Evolutionary conservation across 345 rosid species (phyloP).

Genomic region (Draba incana): DNA sequence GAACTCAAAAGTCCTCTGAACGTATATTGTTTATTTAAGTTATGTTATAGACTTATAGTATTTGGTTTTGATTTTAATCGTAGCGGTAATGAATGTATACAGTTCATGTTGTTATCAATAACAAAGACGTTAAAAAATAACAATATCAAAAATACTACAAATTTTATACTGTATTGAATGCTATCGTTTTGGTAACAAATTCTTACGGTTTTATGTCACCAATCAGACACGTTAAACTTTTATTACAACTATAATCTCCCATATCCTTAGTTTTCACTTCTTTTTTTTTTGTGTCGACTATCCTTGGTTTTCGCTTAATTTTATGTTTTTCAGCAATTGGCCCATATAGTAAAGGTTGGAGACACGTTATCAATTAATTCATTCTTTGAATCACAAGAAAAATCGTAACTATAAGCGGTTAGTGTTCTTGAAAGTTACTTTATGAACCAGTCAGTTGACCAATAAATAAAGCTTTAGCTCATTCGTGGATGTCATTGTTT

Average conservation of each 20-base stretch:
- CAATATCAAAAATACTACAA: too few species aligned
- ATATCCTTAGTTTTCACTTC: background rate
- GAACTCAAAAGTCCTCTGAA: background rate
- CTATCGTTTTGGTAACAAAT: too few species aligned
- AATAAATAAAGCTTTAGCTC: background rate
- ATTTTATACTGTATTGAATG: too few species aligned
- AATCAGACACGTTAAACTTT: too few species aligned
- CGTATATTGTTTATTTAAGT: background rate
- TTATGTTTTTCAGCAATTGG: background rate
- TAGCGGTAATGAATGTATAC: too few species aligned
- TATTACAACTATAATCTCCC: background rate
- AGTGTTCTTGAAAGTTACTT: constrained; percentile 24
- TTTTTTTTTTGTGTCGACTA: too few species aligned
- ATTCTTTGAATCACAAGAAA: constrained; percentile 1
- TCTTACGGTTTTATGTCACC: too few species aligned
- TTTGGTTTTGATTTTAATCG: too few species aligned
- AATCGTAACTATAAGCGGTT: constrained; percentile 18
- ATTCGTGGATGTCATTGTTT: constrained; percentile 23
- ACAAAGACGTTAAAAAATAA: background rate
- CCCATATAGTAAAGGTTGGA: constrained; percentile 1
- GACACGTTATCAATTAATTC: constrained; percentile 23
- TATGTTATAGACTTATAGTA: too few species aligned
- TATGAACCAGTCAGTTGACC: constrained; percentile 29
- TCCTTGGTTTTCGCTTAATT: background rate
- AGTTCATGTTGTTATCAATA: too few species aligned